Conservation (phyloP, 805 yeast species). For the Wickerhamomyces rabaulensis region DNA sequence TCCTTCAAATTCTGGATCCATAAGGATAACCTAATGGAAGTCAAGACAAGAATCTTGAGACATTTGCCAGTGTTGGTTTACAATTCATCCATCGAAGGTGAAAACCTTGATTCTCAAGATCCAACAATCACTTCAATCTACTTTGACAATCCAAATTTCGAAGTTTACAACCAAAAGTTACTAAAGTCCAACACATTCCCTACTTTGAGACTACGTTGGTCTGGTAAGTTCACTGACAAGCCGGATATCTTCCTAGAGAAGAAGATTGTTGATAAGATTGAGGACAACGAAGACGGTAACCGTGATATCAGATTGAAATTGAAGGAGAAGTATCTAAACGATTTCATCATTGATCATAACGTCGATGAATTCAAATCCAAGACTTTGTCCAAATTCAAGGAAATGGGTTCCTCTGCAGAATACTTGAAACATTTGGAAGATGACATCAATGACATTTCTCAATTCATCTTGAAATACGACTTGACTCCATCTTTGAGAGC, state of each 20-base stretch:
- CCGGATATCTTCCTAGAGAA: slow-evolving; percentile 81
- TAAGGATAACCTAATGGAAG: slow-evolving; percentile 96
- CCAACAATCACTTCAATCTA: slow-evolving; percentile 84
- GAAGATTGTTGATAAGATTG: slow-evolving; percentile 57
- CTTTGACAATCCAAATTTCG: slow-evolving; percentile 80
- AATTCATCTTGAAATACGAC: slow-evolving; percentile 56
- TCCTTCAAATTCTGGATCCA: slow-evolving; percentile 94
- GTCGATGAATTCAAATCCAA: slow-evolving; percentile 39
- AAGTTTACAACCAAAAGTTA: slow-evolving; percentile 79
- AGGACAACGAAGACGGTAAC: slow-evolving; percentile 37
- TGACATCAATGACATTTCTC: slow-evolving; percentile 56
- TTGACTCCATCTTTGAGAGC: slow-evolving; percentile 86
- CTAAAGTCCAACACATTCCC: slow-evolving; percentile 64
- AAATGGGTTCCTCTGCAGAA: slow-evolving; percentile 50
- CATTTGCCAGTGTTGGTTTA: slow-evolving; percentile 90
- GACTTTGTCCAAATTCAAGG: slow-evolving; percentile 55
- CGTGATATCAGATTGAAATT: slow-evolving; percentile 62
- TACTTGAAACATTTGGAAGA: slow-evolving; percentile 46
- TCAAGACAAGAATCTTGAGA: slow-evolving; percentile 89
- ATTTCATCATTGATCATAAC: slow-evolving; percentile 55
- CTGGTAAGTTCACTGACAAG: slow-evolving; percentile 71
- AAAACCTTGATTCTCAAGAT: slow-evolving; percentile 43
- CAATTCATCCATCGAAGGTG: slow-evolving; percentile 36
- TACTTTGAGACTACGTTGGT: slow-evolving; percentile 84
- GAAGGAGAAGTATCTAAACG: slow-evolving; percentile 78